These are phyloP conservation scores for Russula earlei DNA, from an alignment of 768 basidiomycete species.

Conservation along the genomic window DNA sequence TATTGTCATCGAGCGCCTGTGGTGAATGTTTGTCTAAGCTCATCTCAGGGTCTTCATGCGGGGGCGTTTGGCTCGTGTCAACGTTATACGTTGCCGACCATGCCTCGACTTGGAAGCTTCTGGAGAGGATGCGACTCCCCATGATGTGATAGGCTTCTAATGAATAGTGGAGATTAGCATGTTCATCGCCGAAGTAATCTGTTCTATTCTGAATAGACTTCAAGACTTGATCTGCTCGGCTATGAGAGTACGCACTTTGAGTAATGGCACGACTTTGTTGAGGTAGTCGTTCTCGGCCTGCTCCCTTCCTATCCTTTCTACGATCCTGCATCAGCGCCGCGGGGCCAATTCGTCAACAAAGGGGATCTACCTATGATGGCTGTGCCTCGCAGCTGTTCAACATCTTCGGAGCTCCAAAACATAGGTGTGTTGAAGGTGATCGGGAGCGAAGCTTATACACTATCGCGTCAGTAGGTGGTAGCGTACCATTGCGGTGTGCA, in stretches of 20 bases:
- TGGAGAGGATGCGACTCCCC: conserved; percentile 86
- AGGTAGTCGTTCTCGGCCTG: conserved; percentile 70
- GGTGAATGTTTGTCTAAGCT: conserved; percentile 30
- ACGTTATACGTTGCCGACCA: conserved; percentile 30
- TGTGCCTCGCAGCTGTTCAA: conserved; percentile 71
- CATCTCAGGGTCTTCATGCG: conserved; percentile 11
- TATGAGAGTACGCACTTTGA: conserved; percentile 41
- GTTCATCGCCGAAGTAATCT: conserved; percentile 54
- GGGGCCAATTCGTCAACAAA: neutral
- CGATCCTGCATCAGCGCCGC: neutral
- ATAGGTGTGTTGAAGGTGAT: conserved; percentile 77
- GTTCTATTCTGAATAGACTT: conserved; percentile 43
- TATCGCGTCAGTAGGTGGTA: neutral
- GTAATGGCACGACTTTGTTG: conserved; percentile 56
- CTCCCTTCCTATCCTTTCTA: conserved; percentile 80
- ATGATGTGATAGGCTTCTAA: conserved; percentile 74
- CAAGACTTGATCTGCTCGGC: neutral
- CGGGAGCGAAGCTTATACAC: conserved; percentile 54
- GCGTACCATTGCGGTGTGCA: neutral
- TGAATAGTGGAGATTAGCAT: conserved; percentile 42
- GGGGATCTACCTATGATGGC: conserved; percentile 67
- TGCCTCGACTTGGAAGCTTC: conserved; percentile 81
- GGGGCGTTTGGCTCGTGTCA: conserved; percentile 28
- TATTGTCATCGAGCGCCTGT: conserved; percentile 19
- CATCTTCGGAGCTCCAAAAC: conserved; percentile 79